Conservation (phyloP, 208 protist species). For the Tritrichomonas foetus region DNA sequence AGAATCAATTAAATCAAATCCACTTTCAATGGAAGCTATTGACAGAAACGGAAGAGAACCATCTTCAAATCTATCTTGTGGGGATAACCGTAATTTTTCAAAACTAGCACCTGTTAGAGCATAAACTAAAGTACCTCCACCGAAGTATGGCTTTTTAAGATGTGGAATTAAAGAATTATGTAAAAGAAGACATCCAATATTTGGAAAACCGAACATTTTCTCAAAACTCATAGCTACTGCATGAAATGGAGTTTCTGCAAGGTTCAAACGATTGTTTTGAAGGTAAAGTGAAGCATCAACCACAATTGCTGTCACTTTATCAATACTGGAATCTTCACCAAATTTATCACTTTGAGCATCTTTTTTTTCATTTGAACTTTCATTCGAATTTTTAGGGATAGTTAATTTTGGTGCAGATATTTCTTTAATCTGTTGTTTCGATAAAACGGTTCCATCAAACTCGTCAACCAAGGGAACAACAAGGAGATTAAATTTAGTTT, state of each 20-base stretch:
- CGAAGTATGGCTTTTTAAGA: background rate
- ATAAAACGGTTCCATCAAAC: background rate
- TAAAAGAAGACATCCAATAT: background rate
- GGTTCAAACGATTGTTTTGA: background rate
- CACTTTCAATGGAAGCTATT: background rate
- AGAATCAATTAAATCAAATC: background rate
- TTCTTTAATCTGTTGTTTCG: background rate
- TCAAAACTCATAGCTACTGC: background rate
- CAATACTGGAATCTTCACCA: no score
- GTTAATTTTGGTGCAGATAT: background rate
- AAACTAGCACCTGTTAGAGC: background rate
- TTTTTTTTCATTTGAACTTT: no score
- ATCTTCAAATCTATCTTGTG: slow-evolving; percentile 15
- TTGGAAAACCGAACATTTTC: background rate
- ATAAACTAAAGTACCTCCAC: background rate
- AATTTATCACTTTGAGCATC: no score
- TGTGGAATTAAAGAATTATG: background rate
- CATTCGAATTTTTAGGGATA: background rate
- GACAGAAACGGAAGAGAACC: background rate
- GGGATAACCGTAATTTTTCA: background rate
- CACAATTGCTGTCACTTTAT: no score
- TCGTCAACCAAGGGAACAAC: background rate
- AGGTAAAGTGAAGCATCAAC: slow-evolving; percentile 23
- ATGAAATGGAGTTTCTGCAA: background rate
- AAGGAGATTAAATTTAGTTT: background rate